Percentiles rank a stretch among this genome's conserved stretches.
Evolutionary conservation across 78 protist species (phyloP).

Genomic region (Guillardia theta): DNA sequence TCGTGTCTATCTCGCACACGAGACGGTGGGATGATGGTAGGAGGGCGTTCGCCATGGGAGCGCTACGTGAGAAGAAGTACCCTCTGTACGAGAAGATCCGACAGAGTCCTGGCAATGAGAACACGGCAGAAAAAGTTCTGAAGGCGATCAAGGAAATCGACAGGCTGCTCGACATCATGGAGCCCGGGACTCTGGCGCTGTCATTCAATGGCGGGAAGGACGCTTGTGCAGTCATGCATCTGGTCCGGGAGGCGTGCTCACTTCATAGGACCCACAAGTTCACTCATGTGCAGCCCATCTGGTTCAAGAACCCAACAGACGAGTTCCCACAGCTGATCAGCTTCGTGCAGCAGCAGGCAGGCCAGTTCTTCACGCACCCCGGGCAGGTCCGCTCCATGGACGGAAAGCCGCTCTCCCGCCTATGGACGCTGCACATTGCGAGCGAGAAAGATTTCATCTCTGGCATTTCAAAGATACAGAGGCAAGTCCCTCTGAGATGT

Average conservation of each 20-base stretch:
- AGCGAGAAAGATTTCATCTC: not conserved
- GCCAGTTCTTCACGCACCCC: not conserved
- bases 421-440: slow-evolving; percentile 16
- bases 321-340: slow-evolving; percentile 6
- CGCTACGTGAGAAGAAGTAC: not conserved
- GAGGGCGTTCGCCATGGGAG: too few relatives aligned
- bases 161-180: slow-evolving; percentile 9
- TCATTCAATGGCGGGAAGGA: slow-evolving; percentile 35
- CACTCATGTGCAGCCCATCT: slow-evolving; percentile 40
- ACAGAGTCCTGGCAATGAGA: not conserved
- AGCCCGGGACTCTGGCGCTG: slow-evolving; percentile 32
- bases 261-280: slow-evolving; percentile 17
- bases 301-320: slow-evolving; percentile 37
- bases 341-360: slow-evolving; percentile 27
- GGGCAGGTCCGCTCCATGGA: not conserved
- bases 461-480: not conserved
- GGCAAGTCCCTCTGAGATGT: not conserved
- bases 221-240: slow-evolving; percentile 21
- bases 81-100: not conserved
- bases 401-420: not conserved
- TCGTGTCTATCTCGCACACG: too few relatives aligned
- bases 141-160: not conserved
- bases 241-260: slow-evolving; percentile 3
- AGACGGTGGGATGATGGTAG: too few relatives aligned
- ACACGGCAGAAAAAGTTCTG: not conserved